Evolutionary conservation across 768 basidiomycete species (phyloP).

Genomic region (Paxillus involutus): DNA sequence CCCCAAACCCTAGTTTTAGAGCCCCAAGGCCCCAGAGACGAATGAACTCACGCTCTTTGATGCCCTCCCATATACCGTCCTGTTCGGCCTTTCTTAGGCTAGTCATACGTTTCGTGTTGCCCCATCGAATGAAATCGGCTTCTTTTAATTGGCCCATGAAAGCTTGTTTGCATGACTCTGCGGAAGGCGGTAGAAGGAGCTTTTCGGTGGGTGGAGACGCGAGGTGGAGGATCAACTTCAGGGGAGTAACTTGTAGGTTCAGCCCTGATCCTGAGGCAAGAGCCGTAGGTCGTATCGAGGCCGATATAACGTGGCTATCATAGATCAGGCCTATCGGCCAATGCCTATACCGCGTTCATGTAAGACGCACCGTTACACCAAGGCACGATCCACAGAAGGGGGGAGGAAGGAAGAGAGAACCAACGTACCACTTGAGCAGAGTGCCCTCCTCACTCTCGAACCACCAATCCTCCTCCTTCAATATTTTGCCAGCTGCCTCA

Average conservation of each 20-base stretch:
- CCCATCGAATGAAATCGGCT: slow-evolving; percentile 96
- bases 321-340: slow-evolving; percentile 97
- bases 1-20: slow-evolving; percentile 10
- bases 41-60: slow-evolving; percentile 81
- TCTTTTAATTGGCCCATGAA: slow-evolving; percentile 98
- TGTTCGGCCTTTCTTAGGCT: slow-evolving; percentile 88
- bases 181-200: slow-evolving; percentile 73
- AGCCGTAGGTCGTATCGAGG: slow-evolving; percentile 46
- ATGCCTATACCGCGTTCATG: slow-evolving; percentile 62
- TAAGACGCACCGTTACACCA: slow-evolving; percentile 6
- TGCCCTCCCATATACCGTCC: slow-evolving; percentile 96
- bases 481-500: slow-evolving; percentile 67
- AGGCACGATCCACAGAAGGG: neutral
- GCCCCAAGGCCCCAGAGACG: slow-evolving; percentile 17
- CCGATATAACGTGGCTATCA: slow-evolving; percentile 74
- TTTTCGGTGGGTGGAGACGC: slow-evolving; percentile 86
- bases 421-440: slow-evolving; percentile 80
- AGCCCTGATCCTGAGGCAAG: slow-evolving; percentile 40
- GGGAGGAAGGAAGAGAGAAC: neutral
- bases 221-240: slow-evolving; percentile 84
- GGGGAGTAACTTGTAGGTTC: slow-evolving; percentile 47
- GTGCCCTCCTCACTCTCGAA: slow-evolving; percentile 88
- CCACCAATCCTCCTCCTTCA: slow-evolving; percentile 96
- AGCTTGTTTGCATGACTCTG: slow-evolving; percentile 87
- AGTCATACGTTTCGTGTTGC: slow-evolving; percentile 92